Conservation (phyloP, 768 basidiomycete species). For the Lentinula guzmanii region DNA sequence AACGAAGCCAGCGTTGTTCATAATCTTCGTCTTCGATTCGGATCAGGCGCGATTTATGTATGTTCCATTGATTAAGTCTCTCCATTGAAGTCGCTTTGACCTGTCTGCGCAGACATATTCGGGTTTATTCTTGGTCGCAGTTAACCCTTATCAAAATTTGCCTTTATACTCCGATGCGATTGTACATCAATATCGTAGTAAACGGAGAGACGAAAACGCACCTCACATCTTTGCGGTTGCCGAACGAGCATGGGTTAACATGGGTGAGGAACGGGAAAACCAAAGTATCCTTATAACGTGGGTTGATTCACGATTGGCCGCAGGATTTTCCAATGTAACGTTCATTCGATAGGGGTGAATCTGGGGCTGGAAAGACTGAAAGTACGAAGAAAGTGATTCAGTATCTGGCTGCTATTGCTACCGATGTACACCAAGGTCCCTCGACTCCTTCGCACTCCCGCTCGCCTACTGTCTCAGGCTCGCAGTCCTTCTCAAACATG, state of each 20-base stretch:
- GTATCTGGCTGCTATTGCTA: slow-evolving; percentile 95
- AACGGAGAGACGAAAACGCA: slow-evolving; percentile 85
- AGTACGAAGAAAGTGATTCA: slow-evolving; percentile 99
- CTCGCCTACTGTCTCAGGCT: slow-evolving; percentile 52
- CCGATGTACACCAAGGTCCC: slow-evolving; percentile 56
- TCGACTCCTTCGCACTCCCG: slow-evolving; percentile 57
- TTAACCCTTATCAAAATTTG: slow-evolving; percentile 92
- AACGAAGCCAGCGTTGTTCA: slow-evolving; percentile 99
- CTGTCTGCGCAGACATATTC: slow-evolving; percentile 69
- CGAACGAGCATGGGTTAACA: slow-evolving; percentile 96
- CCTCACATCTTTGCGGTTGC: slow-evolving; percentile 98
- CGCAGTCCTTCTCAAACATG: slow-evolving; percentile 47
- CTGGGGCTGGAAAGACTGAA: slow-evolving; percentile 98
- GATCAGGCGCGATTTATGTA: slow-evolving; percentile 89
- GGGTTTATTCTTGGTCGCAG: slow-evolving; percentile 94
- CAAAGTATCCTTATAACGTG: slow-evolving; percentile 98
- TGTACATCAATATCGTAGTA: slow-evolving; percentile 85
- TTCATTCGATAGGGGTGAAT: slow-evolving; percentile 70
- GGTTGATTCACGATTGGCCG: slow-evolving; percentile 21
- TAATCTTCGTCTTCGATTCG: slow-evolving; percentile 88
- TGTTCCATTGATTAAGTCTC: slow-evolving; percentile 22
- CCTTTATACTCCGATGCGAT: slow-evolving; percentile 89
- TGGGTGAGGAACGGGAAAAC: slow-evolving; percentile 95
- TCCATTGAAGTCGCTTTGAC: slow-evolving; percentile 5
- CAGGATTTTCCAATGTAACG: slow-evolving; percentile 4